A percentile compares a stretch with the other conserved stretches of the same genome.
Evolutionary conservation across 2,329 filamentous ascomycete species (phyloP).

Genomic region (Coniochaeta pulveracea): DNA sequence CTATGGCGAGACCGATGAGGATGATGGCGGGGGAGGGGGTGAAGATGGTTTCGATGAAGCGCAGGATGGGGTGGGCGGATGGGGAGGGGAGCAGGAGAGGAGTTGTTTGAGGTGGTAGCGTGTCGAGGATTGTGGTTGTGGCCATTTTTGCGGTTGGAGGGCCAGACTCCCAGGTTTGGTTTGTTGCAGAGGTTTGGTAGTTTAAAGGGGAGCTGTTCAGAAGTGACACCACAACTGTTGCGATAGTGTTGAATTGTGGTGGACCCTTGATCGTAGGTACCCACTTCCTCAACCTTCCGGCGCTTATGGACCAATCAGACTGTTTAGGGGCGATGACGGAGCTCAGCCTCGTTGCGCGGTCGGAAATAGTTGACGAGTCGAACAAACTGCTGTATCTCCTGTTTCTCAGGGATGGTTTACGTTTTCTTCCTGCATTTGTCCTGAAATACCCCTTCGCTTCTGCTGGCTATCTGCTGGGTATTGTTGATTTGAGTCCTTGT

Average conservation of each 20-base stretch:
- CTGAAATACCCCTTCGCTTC: too few species aligned
- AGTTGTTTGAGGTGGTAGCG: conserved; percentile 3
- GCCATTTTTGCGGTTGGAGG: background rate
- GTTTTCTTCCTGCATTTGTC: too few species aligned
- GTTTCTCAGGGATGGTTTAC: too few species aligned
- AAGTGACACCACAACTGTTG: conserved; percentile 11
- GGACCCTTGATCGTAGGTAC: too few species aligned
- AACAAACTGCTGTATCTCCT: too few species aligned
- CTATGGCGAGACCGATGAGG: conserved; percentile 56
- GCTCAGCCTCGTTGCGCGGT: conserved; percentile 3
- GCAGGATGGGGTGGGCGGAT: conserved; percentile 8
- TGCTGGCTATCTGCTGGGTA: too few species aligned
- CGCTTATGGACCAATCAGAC: conserved; percentile 1
- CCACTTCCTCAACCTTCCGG: too few species aligned
- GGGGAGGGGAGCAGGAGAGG: background rate
- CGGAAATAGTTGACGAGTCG: conserved; percentile 4
- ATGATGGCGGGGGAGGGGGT: conserved; percentile 53
- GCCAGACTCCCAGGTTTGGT: background rate
- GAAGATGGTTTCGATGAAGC: conserved; percentile 39
- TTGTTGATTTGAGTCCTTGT: too few species aligned
- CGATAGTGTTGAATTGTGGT: too few species aligned
- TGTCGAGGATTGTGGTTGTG: background rate
- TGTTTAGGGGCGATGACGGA: background rate
- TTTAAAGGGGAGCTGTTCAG: conserved; percentile 4
- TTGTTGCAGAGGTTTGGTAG: background rate